phyloP scores from a whole-genome alignment of 176 grass and related monocot species.

The Juncus effusus region DNA sequence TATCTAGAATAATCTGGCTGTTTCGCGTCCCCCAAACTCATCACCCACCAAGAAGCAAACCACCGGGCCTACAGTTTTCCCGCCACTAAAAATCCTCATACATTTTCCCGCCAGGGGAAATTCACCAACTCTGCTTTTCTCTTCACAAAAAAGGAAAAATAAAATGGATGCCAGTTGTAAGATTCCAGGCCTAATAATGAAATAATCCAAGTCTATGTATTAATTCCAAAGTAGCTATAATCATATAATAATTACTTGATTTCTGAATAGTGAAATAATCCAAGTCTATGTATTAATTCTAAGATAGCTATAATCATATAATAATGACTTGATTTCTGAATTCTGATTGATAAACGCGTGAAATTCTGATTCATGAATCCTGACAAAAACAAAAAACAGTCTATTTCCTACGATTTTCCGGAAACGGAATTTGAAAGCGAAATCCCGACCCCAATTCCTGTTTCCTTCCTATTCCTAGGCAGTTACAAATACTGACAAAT shows the following conservation, averaged over 20 bases:
- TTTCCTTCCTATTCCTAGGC: background rate
- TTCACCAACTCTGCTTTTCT: too few relatives aligned
- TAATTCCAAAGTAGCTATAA: background rate
- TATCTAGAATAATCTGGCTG: too few relatives aligned
- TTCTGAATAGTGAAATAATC: background rate
- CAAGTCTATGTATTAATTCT: background rate
- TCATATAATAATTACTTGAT: too few relatives aligned
- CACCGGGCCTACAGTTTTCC: background rate
- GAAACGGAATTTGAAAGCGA: slow-evolving; percentile 19
- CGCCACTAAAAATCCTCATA: background rate
- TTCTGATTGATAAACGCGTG: background rate
- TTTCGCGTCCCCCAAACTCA: too few relatives aligned
- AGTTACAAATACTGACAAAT: slow-evolving; percentile 14
- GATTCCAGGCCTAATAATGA: background rate
- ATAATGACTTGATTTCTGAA: too few relatives aligned
- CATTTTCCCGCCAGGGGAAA: too few relatives aligned
- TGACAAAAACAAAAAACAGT: slow-evolving; percentile 1
- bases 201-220: background rate
- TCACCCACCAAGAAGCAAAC: too few relatives aligned
- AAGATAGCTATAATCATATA: background rate
- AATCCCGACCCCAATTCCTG: background rate
- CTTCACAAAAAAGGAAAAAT: too few relatives aligned
- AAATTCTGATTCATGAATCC: background rate
- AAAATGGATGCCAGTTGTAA: background rate
- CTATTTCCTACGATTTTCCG: background rate